A percentile compares a stretch with the other conserved stretches of the same genome.
phyloP scores from a whole-genome alignment of 2,329 filamentous ascomycete species.

The Diaporthe sp. region DNA sequence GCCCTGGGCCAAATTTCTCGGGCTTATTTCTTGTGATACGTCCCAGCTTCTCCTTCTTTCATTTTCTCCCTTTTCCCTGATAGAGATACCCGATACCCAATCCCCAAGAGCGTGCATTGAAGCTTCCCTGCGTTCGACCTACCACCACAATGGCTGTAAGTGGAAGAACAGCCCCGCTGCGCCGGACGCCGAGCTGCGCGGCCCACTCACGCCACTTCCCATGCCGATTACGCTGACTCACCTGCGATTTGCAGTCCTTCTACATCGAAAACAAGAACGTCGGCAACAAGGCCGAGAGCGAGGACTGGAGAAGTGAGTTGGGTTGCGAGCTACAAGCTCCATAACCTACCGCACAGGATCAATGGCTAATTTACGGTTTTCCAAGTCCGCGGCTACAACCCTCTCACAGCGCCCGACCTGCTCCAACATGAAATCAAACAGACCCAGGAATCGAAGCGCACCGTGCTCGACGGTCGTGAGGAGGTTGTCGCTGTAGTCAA shows the following conservation, averaged over 20 bases:
- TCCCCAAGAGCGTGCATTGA: constrained; percentile 16
- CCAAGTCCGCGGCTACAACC: constrained; percentile 89
- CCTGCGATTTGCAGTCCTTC: constrained; percentile 63
- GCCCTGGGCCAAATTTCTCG: constrained; percentile 5
- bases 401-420: constrained; percentile 90
- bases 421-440: constrained; percentile 92
- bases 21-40: background rate
- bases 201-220: constrained; percentile 17
- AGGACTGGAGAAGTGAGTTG: constrained; percentile 86
- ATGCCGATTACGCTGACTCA: constrained; percentile 43
- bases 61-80: background rate
- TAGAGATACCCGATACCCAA: constrained; percentile 24
- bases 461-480: constrained; percentile 71
- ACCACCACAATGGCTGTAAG: constrained; percentile 51
- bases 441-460: constrained; percentile 67
- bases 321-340: constrained; percentile 30
- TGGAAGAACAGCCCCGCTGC: constrained; percentile 30
- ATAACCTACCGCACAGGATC: background rate
- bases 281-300: constrained; percentile 78
- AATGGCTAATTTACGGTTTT: constrained; percentile 43
- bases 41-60: background rate
- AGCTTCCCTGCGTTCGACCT: constrained; percentile 5
- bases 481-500: constrained; percentile 79
- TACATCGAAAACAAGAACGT: constrained; percentile 84
- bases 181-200: constrained; percentile 3